Evolutionary conservation across 2,329 filamentous ascomycete species (phyloP), one percentile per base, ranked within the genome.

Genomic region (Alternaria gaisen): DNA sequence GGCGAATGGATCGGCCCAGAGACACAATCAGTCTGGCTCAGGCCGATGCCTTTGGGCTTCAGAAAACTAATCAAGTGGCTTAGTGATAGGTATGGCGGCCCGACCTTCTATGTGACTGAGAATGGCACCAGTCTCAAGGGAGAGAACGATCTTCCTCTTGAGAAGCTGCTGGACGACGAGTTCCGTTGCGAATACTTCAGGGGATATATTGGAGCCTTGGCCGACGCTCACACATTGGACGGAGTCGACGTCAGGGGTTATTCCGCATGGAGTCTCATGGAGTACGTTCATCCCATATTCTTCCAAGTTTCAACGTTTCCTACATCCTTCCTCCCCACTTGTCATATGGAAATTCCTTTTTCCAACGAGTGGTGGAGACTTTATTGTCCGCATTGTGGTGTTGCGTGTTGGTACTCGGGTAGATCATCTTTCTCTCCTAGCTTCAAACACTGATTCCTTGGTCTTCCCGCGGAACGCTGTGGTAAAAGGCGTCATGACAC

Each of bases 231-330:
- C 38, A 82, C 84, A 53, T 80, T 89, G 70, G 91, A 95, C 72
- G 89, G 90, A n/a, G 91, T 93, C 50, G 86, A 94, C 71, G 90
- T 94, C 56, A 84, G 86, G 68, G 92, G 89, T 4, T 96, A 95
- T 80, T 87, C 94, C 83, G 92, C 90, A 16, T 97, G 93, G 92
- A 93, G 90, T 77, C 84, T 97, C 66, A 87, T 97, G 86, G 93
- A 96, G 85, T 88, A 81, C 78, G 84, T 83, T 60, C 58, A 63
- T 22, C 43, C 63, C 54, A 44, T 63, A 62, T 60, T 55, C 32
- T 64, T 64, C 55, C 40, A 43, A 28, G 34, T 26, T 41, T 24
- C 40, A n/a, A 41, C 58, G 50, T 60, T 22, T 58, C 34, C 40
- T 46, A 30, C 28, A 53, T 3, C 32, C 24, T 26, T 20, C 16